phyloP scores from a whole-genome alignment of 306 rosid genomes.

The Sophora flavescens region DNA sequence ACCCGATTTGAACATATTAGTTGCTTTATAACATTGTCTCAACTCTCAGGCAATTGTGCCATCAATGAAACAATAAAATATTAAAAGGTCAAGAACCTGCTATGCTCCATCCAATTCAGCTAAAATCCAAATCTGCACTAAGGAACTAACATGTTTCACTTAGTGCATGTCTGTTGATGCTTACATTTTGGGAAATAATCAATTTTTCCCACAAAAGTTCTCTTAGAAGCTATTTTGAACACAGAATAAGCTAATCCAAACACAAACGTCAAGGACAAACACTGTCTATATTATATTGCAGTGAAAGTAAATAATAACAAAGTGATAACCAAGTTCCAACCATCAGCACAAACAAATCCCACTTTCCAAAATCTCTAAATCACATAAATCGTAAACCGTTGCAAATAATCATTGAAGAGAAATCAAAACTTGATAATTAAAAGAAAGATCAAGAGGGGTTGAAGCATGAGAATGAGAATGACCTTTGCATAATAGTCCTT shows the following conservation, averaged over 20 bases:
- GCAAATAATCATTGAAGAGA: constrained; percentile 3
- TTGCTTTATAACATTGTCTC: constrained; percentile 17
- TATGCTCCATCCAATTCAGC: constrained; percentile 21
- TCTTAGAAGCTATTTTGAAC: neutral
- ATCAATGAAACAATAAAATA: constrained; percentile 25
- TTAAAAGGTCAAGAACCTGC: constrained; percentile 5
- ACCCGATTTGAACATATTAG: constrained; percentile 15
- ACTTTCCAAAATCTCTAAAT: constrained; percentile 26
- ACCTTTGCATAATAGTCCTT: constrained; percentile 92
- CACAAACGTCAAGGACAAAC: constrained; percentile 7
- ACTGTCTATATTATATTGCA: neutral
- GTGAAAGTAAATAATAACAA: neutral
- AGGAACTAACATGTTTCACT: neutral
- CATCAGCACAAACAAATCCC: constrained; percentile 29
- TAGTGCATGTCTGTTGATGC: neutral
- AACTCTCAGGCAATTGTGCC: constrained; percentile 24
- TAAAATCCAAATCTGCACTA: constrained; percentile 23
- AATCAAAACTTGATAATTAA: neutral
- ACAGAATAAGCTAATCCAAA: neutral
- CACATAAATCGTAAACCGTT: neutral
- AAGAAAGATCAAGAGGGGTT: neutral
- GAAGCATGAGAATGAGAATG: neutral
- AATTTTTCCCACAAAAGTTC: neutral
- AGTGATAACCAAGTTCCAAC: constrained; percentile 7
- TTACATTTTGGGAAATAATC: neutral